Evolutionary conservation across 208 protist species (phyloP).

Genomic region (Acanthamoeba quina): DNA sequence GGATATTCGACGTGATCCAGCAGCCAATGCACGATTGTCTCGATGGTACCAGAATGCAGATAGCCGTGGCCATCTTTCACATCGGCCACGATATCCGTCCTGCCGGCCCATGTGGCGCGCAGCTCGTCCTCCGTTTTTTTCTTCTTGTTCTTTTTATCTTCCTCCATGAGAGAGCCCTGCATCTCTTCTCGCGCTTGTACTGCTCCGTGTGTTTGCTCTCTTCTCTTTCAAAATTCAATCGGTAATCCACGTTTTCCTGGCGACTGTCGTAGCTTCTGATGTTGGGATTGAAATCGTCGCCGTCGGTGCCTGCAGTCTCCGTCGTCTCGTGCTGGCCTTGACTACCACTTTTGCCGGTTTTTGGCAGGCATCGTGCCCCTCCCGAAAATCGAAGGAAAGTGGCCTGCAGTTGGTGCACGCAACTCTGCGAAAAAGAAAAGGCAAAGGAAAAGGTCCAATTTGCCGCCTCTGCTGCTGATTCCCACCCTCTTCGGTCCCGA

Average conservation of each 20-base stretch:
- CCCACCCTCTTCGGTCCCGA: not conserved
- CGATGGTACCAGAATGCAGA: conserved; percentile 43
- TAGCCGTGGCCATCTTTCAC: conserved; percentile 21
- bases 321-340: not conserved
- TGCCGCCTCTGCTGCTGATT: too few species aligned
- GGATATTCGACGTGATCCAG: conserved; percentile 55
- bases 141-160: conserved; percentile 54
- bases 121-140: conserved; percentile 52
- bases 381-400: not conserved
- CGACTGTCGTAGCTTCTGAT: not conserved
- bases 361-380: not conserved
- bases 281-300: not conserved
- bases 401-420: too few species aligned
- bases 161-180: not conserved
- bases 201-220: not conserved
- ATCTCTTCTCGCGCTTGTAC: not conserved
- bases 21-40: conserved; percentile 39
- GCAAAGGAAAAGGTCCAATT: not conserved
- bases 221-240: not conserved
- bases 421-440: not conserved
- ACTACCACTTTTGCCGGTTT: not conserved
- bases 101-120: conserved; percentile 6
- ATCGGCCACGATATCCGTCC: conserved; percentile 19
- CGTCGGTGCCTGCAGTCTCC: not conserved
- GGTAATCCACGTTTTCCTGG: not conserved